Percentiles rank a stretch among this genome's conserved stretches.
These are phyloP conservation scores for Ulota crispa DNA, from an alignment of 225 moss, liverwort and hornwort species.

Conservation along the genomic window DNA sequence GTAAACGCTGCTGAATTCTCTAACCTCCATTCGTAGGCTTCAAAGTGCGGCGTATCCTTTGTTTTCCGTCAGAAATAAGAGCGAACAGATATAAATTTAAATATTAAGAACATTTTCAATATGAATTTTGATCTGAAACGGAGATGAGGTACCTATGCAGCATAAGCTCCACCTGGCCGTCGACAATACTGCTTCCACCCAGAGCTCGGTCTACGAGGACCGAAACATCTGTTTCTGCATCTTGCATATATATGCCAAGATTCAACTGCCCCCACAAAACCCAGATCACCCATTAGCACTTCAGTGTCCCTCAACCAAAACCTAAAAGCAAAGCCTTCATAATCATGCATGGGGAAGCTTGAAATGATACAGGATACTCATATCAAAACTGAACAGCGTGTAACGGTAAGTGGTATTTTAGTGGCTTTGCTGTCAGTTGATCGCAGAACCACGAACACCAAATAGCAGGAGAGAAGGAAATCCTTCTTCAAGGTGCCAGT, in stretches of 20 bases:
- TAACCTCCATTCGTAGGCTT: conserved; percentile 11
- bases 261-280: conserved; percentile 61
- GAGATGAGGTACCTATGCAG: conserved; percentile 69
- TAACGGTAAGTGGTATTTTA: background rate
- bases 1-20: conserved; percentile 7
- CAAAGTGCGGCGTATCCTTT: background rate
- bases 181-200: conserved; percentile 74
- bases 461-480: background rate
- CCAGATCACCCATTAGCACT: conserved; percentile 9
- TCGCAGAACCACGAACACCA: conserved; percentile 9
- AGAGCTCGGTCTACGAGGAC: conserved; percentile 87
- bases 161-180: conserved; percentile 88
- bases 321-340: background rate
- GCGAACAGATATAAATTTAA: background rate
- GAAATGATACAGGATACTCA: background rate
- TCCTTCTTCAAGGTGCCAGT: conserved; percentile 2
- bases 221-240: conserved; percentile 70
- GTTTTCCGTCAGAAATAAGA: background rate
- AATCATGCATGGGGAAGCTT: background rate
- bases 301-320: conserved; percentile 10
- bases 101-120: background rate
- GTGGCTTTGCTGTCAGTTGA: background rate
- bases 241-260: conserved; percentile 77
- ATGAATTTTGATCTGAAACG: conserved; percentile 11
- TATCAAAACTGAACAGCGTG: background rate